Conservation (phyloP, 768 basidiomycete genomes). For the Lentinus tigrinus region DNA sequence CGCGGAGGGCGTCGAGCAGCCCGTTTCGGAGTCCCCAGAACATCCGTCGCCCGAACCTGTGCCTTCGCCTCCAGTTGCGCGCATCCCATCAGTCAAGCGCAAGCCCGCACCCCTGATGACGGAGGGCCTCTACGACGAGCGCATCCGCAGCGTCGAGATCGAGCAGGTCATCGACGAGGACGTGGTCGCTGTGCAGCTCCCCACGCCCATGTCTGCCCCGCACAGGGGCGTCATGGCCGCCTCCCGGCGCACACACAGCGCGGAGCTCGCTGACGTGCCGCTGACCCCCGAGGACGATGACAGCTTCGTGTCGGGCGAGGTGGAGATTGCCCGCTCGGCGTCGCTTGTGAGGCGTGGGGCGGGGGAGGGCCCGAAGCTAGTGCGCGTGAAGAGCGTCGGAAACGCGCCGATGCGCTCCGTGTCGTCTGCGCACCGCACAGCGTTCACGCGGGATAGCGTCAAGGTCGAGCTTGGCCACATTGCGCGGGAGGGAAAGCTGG, state of each 20-base stretch:
- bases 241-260: neutral
- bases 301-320: neutral
- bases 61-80: neutral
- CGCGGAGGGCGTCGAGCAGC: neutral
- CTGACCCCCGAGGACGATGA: neutral
- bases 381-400: constrained; percentile 21
- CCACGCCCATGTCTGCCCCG: constrained; percentile 18
- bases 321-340: constrained; percentile 2
- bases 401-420: constrained; percentile 15
- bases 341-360: neutral
- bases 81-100: constrained; percentile 6
- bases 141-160: neutral
- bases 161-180: constrained; percentile 7
- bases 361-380: neutral
- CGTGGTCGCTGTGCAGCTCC: constrained; percentile 11
- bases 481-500: neutral
- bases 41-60: neutral
- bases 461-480: constrained; percentile 16
- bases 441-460: constrained; percentile 18
- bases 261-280: neutral
- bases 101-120: constrained; percentile 3
- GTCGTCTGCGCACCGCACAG: constrained; percentile 12
- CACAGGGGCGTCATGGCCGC: neutral
- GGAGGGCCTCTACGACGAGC: neutral
- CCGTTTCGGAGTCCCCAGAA: no score